These are phyloP conservation scores for Aphanomyces stellatus DNA, from an alignment of 352 stramenopile genomes.

Conservation along the genomic window DNA sequence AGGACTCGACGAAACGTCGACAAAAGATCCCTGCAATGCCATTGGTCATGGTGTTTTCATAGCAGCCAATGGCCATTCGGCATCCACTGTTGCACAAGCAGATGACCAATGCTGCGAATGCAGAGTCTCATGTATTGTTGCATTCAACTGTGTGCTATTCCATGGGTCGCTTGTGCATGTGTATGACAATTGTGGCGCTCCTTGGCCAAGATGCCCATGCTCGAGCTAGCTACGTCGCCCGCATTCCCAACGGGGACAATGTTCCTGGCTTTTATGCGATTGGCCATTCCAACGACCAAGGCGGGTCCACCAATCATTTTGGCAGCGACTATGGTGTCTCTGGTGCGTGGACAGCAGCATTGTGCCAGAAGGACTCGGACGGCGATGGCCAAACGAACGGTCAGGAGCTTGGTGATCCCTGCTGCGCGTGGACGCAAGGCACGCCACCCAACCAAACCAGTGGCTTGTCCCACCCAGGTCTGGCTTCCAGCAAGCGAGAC, in stretches of 20 bases:
- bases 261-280: neutral
- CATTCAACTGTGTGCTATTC: too few relatives aligned
- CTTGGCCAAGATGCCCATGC: too few relatives aligned
- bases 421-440: slow-evolving; percentile 20
- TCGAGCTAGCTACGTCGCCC: neutral
- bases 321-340: slow-evolving; percentile 19
- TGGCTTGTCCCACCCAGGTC: neutral
- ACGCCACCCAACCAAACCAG: neutral
- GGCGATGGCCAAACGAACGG: slow-evolving; percentile 24
- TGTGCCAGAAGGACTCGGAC: slow-evolving; percentile 28
- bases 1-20: too few relatives aligned
- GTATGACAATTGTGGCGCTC: too few relatives aligned
- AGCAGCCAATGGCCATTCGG: neutral
- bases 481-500: neutral
- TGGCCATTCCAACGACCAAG: neutral
- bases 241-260: slow-evolving; percentile 8
- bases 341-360: slow-evolving; percentile 16
- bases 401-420: slow-evolving; percentile 23
- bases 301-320: slow-evolving; percentile 15
- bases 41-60: too few relatives aligned
- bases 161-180: too few relatives aligned
- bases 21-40: too few relatives aligned
- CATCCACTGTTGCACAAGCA: neutral
- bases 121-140: too few relatives aligned
- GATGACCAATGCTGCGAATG: neutral